phyloP scores from a whole-genome alignment of 140 eudicot genomes.

The Flaveria floridana region DNA sequence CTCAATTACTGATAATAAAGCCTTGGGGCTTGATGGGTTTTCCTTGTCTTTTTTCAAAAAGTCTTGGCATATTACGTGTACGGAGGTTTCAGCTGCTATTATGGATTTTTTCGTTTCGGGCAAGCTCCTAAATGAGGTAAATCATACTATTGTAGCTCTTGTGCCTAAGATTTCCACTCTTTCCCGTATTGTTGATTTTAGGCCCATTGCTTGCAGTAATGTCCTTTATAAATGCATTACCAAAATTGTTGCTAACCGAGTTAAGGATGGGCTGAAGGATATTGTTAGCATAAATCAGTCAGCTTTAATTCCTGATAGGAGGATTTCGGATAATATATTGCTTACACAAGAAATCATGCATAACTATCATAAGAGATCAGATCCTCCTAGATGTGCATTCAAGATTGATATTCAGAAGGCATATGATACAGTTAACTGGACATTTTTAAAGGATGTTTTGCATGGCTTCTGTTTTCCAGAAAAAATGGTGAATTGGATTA shows the following conservation, averaged over 20 bases:
- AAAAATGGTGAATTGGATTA: no score
- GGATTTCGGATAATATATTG: background rate
- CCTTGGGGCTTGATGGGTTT: no score
- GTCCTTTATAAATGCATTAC: background rate
- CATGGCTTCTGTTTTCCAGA: background rate
- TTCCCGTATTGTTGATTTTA: background rate
- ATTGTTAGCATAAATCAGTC: background rate
- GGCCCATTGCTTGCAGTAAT: background rate
- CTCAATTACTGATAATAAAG: no score
- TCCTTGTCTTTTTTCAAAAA: no score
- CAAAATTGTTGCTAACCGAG: background rate
- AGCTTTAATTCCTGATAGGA: background rate
- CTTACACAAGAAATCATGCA: background rate
- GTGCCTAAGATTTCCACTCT: background rate
- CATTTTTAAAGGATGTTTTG: background rate
- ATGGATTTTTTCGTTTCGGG: background rate
- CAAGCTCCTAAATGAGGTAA: background rate
- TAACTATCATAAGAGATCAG: background rate
- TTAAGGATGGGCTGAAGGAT: background rate
- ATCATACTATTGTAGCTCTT: background rate
- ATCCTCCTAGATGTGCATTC: background rate
- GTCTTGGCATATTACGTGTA: no score
- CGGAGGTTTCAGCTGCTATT: background rate
- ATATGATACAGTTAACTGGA: background rate
- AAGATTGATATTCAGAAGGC: background rate